A percentile compares a stretch with the other conserved stretches of the same genome.
Evolutionary conservation across 192 early-diverging fungal genomes (phyloP).

Genomic region (Coemansia sp.): DNA sequence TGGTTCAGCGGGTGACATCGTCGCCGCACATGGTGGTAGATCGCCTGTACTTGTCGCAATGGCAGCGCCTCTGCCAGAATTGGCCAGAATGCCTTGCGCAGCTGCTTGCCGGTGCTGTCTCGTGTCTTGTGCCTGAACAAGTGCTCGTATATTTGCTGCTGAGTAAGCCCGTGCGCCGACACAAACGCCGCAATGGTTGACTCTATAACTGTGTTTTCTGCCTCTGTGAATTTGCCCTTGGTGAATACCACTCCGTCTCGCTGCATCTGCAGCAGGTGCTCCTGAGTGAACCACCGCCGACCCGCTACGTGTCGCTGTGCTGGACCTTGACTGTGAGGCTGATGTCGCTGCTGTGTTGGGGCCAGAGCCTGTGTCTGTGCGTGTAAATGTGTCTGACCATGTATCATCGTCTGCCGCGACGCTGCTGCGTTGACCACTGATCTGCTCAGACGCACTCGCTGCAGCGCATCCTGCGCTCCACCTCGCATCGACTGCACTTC

Average conservation of each 20-base stretch:
- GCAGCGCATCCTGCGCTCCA: slow-evolving; percentile 21
- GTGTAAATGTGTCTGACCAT: not conserved
- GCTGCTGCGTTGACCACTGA: slow-evolving; percentile 8
- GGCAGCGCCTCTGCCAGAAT: slow-evolving; percentile 46
- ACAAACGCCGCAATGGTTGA: slow-evolving; percentile 24
- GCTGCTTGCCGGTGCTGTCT: slow-evolving; percentile 24
- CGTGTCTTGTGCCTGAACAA: slow-evolving; percentile 34
- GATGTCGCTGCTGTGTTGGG: not conserved
- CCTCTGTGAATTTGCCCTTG: slow-evolving; percentile 52
- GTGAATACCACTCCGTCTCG: slow-evolving; percentile 42
- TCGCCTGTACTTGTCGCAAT: slow-evolving; percentile 44
- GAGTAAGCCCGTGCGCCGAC: slow-evolving; percentile 24
- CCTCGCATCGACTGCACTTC: slow-evolving; percentile 14
- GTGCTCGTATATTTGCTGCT: slow-evolving; percentile 36
- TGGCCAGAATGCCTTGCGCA: slow-evolving; percentile 47
- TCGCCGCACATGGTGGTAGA: slow-evolving; percentile 52
- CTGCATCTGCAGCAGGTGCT: slow-evolving; percentile 42
- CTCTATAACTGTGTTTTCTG: slow-evolving; percentile 42
- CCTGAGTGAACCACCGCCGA: slow-evolving; percentile 45
- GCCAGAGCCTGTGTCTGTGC: not conserved
- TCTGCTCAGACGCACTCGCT: slow-evolving; percentile 34
- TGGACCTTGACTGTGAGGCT: not conserved
- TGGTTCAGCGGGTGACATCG: slow-evolving; percentile 52
- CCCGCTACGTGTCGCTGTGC: not conserved
- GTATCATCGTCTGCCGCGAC: slow-evolving; percentile 6